A percentile compares a stretch with the other conserved stretches of the same genome.
These are phyloP conservation scores for Saccharum spontaneum DNA, from an alignment of 176 grass and related monocot genomes.

Conservation along the genomic window DNA sequence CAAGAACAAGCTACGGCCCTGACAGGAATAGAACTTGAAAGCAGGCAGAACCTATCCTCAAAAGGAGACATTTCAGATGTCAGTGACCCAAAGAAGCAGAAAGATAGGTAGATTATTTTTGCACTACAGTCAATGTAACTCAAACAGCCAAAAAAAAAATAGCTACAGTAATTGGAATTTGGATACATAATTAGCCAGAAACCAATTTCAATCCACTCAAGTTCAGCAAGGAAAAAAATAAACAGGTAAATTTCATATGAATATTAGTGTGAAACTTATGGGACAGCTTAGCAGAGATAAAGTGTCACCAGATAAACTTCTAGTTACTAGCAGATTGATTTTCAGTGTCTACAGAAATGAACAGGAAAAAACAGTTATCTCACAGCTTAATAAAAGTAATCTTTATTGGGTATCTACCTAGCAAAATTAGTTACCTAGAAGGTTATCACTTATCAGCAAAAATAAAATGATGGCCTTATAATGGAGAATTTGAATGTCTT, in stretches of 20 bases:
- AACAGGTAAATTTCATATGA: not conserved
- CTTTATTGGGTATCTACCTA: not conserved
- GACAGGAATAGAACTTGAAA: constrained; percentile 1
- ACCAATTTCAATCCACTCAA: not conserved
- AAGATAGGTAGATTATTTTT: not conserved
- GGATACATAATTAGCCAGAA: not conserved
- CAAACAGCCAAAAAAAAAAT: not conserved
- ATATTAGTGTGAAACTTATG: not conserved
- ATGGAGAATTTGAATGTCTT: not conserved
- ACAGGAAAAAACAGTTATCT: not conserved
- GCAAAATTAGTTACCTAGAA: not conserved
- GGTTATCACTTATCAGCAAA: not conserved
- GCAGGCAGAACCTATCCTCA: not conserved
- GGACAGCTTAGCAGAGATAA: not conserved
- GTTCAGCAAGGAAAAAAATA: not conserved
- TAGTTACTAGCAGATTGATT: not conserved
- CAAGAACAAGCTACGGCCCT: not conserved
- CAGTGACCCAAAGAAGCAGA: not conserved
- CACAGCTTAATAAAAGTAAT: not conserved
- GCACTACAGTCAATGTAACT: not conserved
- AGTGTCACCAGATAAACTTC: not conserved
- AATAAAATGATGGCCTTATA: not conserved
- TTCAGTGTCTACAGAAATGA: not conserved
- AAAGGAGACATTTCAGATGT: not conserved
- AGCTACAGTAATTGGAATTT: not conserved